Evolutionary conservation across 331 rosid species (phyloP), one percentile per base, ranked within the genome.

Genomic region (Quercus lobata): DNA sequence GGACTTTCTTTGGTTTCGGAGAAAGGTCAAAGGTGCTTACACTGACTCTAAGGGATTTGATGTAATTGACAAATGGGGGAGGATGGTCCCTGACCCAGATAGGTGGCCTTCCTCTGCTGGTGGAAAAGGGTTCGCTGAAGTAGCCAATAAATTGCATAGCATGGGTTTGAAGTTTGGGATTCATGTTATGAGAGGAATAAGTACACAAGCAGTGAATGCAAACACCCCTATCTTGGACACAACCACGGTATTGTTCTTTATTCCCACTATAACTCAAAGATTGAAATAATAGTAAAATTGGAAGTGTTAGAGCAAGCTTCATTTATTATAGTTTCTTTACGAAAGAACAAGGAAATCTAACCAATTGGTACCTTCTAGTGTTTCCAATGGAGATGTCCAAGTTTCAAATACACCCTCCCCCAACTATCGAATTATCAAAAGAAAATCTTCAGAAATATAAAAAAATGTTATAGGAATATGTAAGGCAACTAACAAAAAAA

Each of bases 141-240:
- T 95, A 79, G 97, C 97, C 65, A 81, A 80, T 53, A 88, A 83
- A 91, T 94, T 95, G 19, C 99, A 91, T 82, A 78, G 83, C 76
- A 60, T 91, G 89, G 99, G 98, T 83, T 90, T 95, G 70, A 93
- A 91, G 86, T 93, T 93, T 62, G 99, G 99, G 73, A 91, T 95
- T 91, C 99, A 93, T 90, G 85, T 95, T 66, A 95, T 95, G 99
- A 90, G 99, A 80, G 99, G 98, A 82, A 95, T 95, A 80, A 95
- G 99, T 78, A 93, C 99, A 17, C 99, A 95, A 82, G 98, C 37
- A 34, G 7, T 34, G 7, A 34, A 34, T 34, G 37, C 37, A 5
- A 34, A 34, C 37, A 34, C 37, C 57, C 94, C 95, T 70, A 91
- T 95, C 87, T 83, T 95, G 74, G 99, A 95, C 78, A 58, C 80